Conservation (phyloP, 2,329 filamentous ascomycete genomes). For the Thelonectria rubi region DNA sequence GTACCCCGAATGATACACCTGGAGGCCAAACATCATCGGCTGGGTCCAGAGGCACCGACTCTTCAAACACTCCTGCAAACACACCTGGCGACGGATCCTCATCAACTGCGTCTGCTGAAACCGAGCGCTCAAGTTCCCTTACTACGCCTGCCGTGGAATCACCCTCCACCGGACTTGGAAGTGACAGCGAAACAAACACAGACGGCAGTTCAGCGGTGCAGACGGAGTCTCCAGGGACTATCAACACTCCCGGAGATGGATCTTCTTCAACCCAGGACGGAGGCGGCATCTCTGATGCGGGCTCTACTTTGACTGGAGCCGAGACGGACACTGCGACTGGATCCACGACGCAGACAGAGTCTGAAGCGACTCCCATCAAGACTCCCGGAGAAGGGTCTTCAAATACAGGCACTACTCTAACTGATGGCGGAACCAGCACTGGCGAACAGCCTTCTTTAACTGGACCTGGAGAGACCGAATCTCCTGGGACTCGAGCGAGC, state of each 20-base stretch:
- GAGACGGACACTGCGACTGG: not conserved
- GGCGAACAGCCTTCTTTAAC: too few relatives aligned
- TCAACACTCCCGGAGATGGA: not conserved
- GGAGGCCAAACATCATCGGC: too few relatives aligned
- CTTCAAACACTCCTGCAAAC: not conserved
- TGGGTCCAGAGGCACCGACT: not conserved
- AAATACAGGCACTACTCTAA: not conserved
- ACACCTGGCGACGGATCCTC: not conserved
- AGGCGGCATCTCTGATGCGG: too few relatives aligned
- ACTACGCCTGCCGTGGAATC: too few relatives aligned
- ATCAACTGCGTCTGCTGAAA: not conserved
- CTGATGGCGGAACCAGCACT: too few relatives aligned
- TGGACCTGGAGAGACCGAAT: not conserved
- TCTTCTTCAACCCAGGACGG: not conserved
- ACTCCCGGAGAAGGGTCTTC: not conserved
- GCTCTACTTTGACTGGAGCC: too few relatives aligned
- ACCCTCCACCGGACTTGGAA: too few relatives aligned
- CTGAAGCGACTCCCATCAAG: not conserved
- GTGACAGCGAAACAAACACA: too few relatives aligned
- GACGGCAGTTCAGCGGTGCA: not conserved
- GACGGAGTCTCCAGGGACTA: not conserved
- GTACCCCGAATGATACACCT: not conserved
- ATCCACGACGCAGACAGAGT: not conserved
- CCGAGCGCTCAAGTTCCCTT: too few relatives aligned
- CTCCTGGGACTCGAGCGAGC: not conserved